phyloP scores from a whole-genome alignment of 1,284 basidiomycete genomes.

The Irpex lacteus region DNA sequence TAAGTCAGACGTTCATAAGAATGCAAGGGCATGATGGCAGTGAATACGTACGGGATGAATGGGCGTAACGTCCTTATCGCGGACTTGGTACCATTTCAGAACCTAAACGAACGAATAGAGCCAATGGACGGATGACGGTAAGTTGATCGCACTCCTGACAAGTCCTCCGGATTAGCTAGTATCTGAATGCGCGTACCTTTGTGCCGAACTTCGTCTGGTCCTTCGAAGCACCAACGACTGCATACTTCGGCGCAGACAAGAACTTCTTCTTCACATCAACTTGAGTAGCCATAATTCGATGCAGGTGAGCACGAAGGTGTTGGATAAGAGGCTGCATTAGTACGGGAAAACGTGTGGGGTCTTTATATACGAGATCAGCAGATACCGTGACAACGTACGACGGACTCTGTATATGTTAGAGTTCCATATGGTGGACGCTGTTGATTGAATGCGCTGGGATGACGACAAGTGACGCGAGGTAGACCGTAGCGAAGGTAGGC shows the following conservation, averaged over 20 bases:
- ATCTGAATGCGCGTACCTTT: constrained; percentile 43
- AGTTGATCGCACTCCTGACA: not conserved
- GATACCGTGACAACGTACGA: not conserved
- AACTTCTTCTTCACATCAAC: constrained; percentile 53
- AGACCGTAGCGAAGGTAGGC: no score
- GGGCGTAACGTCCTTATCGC: constrained; percentile 62
- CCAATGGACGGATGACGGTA: not conserved
- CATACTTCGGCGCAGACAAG: constrained; percentile 61
- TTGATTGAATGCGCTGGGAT: not conserved
- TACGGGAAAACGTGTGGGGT: not conserved
- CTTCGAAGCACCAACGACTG: constrained; percentile 79
- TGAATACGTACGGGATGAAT: constrained; percentile 71
- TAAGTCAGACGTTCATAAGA: not conserved
- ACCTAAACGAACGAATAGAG: constrained; percentile 39
- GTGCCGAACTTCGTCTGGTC: constrained; percentile 75
- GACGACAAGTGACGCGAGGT: not conserved
- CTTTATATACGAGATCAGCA: not conserved
- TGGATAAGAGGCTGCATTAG: not conserved
- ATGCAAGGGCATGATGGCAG: no score
- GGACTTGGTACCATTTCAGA: constrained; percentile 72
- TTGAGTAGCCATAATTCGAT: constrained; percentile 20
- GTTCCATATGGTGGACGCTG: not conserved
- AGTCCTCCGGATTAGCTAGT: not conserved
- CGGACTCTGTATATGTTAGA: not conserved
- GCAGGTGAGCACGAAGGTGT: not conserved